These are phyloP conservation scores for Erodium chrysanthum DNA, from an alignment of 441 rosid species.

Conservation along the genomic window DNA sequence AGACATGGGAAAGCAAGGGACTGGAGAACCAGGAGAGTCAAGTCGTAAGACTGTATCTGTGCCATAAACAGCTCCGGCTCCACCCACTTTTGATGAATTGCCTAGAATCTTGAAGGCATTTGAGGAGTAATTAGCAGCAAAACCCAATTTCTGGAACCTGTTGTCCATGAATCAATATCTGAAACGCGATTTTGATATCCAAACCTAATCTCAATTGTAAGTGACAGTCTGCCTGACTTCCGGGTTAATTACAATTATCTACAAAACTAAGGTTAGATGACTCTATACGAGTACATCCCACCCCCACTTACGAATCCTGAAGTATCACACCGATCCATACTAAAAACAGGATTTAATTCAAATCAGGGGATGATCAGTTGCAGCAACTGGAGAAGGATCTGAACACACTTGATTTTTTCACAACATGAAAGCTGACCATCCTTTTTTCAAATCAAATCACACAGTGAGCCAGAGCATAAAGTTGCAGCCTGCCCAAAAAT, in stretches of 20 bases:
- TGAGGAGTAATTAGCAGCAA: slow-evolving; percentile 37
- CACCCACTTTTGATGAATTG: slow-evolving; percentile 34
- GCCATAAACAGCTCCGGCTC: slow-evolving; percentile 24
- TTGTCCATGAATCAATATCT: slow-evolving; percentile 41
- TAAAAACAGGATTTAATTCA: slow-evolving; percentile 20
- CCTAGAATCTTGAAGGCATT: slow-evolving; percentile 47
- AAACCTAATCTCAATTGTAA: slow-evolving; percentile 33
- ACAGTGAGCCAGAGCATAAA: not conserved
- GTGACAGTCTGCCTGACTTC: slow-evolving; percentile 50
- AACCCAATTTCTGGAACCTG: slow-evolving; percentile 39
- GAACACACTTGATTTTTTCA: slow-evolving; percentile 22
- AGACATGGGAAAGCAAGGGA: slow-evolving; percentile 25
- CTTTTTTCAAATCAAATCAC: slow-evolving; percentile 23
- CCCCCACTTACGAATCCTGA: slow-evolving; percentile 96
- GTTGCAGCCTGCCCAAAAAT: not conserved
- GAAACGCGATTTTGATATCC: slow-evolving; percentile 24
- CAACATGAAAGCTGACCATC: slow-evolving; percentile 32
- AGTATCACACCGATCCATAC: slow-evolving; percentile 83
- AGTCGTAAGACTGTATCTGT: slow-evolving; percentile 66
- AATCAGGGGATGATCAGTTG: slow-evolving; percentile 20
- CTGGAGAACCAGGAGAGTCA: slow-evolving; percentile 51
- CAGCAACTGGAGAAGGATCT: slow-evolving; percentile 13
- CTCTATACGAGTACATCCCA: slow-evolving; percentile 32
- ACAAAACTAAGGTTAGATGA: slow-evolving; percentile 36
- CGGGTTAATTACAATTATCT: slow-evolving; percentile 35